phyloP scores from a whole-genome alignment of 2,329 filamentous ascomycete genomes.

The Rhynchosporium agropyri region DNA sequence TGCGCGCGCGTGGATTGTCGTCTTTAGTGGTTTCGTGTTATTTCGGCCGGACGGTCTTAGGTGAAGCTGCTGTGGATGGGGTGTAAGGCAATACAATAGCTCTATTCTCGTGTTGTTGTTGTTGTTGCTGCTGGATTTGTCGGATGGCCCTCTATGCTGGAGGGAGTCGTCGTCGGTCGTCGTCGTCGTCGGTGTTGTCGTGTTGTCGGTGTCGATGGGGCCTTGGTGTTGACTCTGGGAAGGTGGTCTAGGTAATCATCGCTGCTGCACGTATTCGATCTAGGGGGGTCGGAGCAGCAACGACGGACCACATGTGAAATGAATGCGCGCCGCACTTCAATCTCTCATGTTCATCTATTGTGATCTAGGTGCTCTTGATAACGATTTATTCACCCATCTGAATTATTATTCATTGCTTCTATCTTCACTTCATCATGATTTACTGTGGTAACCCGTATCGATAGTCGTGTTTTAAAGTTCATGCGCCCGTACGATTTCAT shows the following conservation, averaged over 20 bases:
- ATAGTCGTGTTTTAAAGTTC: background rate
- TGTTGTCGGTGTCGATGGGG: background rate
- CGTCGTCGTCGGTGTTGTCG: slow-evolving; percentile 15
- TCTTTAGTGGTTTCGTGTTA: slow-evolving; percentile 23
- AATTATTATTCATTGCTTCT: slow-evolving; percentile 4
- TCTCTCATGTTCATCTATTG: background rate
- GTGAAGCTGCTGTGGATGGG: slow-evolving; percentile 10
- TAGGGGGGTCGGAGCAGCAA: slow-evolving; percentile 15
- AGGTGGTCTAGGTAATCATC: background rate
- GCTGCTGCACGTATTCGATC: background rate
- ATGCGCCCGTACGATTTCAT: slow-evolving; percentile 7
- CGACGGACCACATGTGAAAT: slow-evolving; percentile 3
- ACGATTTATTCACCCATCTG: background rate
- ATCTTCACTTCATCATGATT: background rate
- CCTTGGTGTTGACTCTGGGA: slow-evolving; percentile 13
- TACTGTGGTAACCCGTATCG: background rate
- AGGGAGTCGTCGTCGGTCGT: slow-evolving; percentile 20
- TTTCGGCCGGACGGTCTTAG: slow-evolving; percentile 19
- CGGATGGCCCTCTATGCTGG: slow-evolving; percentile 17
- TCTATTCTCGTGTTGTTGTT: slow-evolving; percentile 21
- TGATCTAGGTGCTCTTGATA: background rate
- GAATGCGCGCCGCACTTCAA: background rate
- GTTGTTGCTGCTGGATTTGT: slow-evolving; percentile 13
- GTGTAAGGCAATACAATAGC: slow-evolving; percentile 22
- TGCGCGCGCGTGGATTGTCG: slow-evolving; percentile 24